These are phyloP conservation scores for Didymella pomorum DNA, from an alignment of 2,329 filamentous ascomycete species.

Conservation along the genomic window DNA sequence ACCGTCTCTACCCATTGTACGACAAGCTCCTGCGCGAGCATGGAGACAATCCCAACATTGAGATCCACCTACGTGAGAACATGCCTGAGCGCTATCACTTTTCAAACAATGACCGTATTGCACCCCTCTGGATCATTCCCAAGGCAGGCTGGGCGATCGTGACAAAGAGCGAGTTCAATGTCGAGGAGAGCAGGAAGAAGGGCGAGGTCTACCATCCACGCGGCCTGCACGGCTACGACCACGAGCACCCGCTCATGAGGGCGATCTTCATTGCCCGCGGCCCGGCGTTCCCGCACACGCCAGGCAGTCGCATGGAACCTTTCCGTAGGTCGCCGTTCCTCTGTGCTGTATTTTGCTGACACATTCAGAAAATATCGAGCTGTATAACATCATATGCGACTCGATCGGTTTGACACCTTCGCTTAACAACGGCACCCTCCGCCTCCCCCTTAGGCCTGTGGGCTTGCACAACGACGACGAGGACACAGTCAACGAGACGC, in stretches of 20 bases:
- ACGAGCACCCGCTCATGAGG: constrained; percentile 93
- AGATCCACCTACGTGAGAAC: constrained; percentile 86
- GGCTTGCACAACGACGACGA: constrained; percentile 66
- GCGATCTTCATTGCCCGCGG: constrained; percentile 94
- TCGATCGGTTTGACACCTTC: constrained; percentile 76
- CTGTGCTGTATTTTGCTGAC: not conserved
- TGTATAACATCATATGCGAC: constrained; percentile 95
- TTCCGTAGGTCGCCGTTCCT: constrained; percentile 74
- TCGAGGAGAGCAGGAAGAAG: constrained; percentile 70
- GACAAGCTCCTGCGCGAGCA: constrained; percentile 62
- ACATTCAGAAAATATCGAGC: constrained; percentile 81
- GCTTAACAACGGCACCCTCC: constrained; percentile 87
- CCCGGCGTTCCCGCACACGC: constrained; percentile 86
- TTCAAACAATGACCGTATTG: constrained; percentile 84
- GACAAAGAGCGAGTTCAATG: constrained; percentile 77
- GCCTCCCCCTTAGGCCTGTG: constrained; percentile 70
- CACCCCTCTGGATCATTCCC: constrained; percentile 92
- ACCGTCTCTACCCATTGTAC: constrained; percentile 73
- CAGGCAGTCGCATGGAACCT: constrained; percentile 77
- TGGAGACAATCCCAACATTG: constrained; percentile 72
- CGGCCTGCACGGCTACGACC: constrained; percentile 93
- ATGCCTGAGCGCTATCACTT: constrained; percentile 97
- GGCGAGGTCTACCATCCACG: constrained; percentile 77
- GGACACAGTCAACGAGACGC: constrained; percentile 57
- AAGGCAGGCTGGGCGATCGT: constrained; percentile 94